These are phyloP conservation scores for Rosa hybrid DNA, from an alignment of 331 rosid species.

Conservation along the genomic window DNA sequence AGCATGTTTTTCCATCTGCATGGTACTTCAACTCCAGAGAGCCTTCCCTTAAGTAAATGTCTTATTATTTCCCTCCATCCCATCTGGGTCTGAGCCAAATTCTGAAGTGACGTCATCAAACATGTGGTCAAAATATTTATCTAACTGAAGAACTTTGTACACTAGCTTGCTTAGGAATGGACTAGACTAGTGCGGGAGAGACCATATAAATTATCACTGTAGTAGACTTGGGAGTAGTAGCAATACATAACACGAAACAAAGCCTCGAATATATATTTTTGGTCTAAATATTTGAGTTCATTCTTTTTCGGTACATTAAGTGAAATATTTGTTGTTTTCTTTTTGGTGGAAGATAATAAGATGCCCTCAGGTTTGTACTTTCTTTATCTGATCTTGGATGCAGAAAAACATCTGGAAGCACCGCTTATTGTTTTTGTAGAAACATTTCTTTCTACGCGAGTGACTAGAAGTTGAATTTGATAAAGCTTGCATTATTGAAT, in stretches of 20 bases:
- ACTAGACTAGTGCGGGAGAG: background rate
- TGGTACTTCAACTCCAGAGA: constrained; percentile 13
- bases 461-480: background rate
- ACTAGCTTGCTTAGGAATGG: background rate
- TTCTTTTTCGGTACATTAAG: background rate
- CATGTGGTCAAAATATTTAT: background rate
- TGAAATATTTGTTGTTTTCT: background rate
- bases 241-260: background rate
- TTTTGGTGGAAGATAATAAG: background rate
- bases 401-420: background rate
- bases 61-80: background rate
- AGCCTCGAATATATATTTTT: background rate
- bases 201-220: background rate
- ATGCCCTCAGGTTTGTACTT: background rate
- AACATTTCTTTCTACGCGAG: background rate
- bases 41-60: background rate
- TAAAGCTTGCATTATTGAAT: constrained; percentile 22
- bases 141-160: background rate
- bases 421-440: background rate
- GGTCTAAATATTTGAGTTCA: background rate
- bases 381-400: background rate
- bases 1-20: constrained; percentile 1
- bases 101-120: background rate
- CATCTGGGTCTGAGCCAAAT: background rate
- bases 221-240: background rate